Evolutionary conservation across 352 stramenopile species (phyloP), one percentile per base, ranked within the genome.

Genomic region (Phytopythium vexans): DNA sequence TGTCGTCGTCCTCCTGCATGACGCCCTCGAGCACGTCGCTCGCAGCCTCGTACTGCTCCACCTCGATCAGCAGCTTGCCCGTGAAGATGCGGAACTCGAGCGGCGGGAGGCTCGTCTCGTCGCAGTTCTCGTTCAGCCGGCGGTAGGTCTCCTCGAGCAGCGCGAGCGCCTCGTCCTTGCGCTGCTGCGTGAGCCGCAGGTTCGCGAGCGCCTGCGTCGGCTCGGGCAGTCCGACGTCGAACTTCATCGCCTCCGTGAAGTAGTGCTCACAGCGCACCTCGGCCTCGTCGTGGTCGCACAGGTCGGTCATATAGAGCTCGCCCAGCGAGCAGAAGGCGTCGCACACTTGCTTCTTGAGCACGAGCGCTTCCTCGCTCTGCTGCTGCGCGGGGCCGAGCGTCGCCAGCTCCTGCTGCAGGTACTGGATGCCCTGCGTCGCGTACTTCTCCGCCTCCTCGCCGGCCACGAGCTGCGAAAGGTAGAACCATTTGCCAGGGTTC

Each of bases 291-390:
- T 88, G 70, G 62, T 92, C 82, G 55, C 85, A 99, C 40, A 99
- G 74, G 66, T 99, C 96, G 31, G 96, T 99, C 81, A 99, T 93
- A 71, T 98, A 99, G 14, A 99, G 83, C 75, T 99, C 97, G 9
- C 89, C 93, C 11, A 99, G 76, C 7, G 86, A 91, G 72, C 94
- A 98, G 68, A 96, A 97, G 36, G 93, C 95, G 51, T 94, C 85
- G 47, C 89, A 95, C 27, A 98, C 86, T 72, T 98, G 93, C 70
- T 96, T 92, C 65, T 89, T 89, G 43, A 93, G 71, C 11, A 77
- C 66, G 14, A 72, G 46, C 31, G 80, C 79, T 16, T 86, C 81
- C 37, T 77, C 65, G 45, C 50, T 46, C 15, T 74, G 68, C 49
- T 71, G 55, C 39, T 77, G 69, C 21, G 21, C 21, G 21, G 21